These are phyloP conservation scores for Colletotrichum tropicicola DNA, from an alignment of 2,329 filamentous ascomycete species.

Conservation along the genomic window DNA sequence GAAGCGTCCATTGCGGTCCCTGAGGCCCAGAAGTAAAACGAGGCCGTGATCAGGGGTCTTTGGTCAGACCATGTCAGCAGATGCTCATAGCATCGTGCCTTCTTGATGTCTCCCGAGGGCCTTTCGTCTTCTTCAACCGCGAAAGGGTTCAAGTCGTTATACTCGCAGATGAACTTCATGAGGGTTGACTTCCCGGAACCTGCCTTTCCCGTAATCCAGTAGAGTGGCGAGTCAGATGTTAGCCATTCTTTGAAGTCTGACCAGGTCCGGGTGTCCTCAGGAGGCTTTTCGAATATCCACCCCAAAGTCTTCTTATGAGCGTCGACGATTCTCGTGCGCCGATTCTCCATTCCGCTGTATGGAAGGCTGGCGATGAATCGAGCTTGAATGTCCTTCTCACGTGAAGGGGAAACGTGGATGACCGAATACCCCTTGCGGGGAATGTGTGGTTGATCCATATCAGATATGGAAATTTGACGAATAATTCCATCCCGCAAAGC, in stretches of 20 bases:
- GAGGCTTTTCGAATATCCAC: neutral
- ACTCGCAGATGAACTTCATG: neutral
- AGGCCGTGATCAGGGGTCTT: neutral
- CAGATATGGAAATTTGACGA: too few species aligned
- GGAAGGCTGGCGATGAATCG: neutral
- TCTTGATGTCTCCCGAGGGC: neutral
- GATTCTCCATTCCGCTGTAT: neutral
- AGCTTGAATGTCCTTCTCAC: neutral
- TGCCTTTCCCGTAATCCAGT: neutral
- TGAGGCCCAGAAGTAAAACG: constrained; percentile 3
- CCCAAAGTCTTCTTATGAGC: neutral
- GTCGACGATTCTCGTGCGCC: neutral
- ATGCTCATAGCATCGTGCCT: neutral
- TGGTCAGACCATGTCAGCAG: constrained; percentile 39
- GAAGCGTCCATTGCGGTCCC: neutral
- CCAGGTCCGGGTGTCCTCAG: neutral
- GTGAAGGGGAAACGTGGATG: neutral
- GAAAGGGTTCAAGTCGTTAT: too few species aligned
- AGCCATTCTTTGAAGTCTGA: neutral
- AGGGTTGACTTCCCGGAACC: neutral
- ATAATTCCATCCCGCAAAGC: too few species aligned
- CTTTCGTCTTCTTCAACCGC: neutral
- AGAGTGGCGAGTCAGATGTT: neutral
- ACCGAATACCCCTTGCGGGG: neutral
- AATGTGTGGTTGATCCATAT: neutral